Conservation (phyloP, 768 basidiomycete species). For the Trametes meyenii region DNA sequence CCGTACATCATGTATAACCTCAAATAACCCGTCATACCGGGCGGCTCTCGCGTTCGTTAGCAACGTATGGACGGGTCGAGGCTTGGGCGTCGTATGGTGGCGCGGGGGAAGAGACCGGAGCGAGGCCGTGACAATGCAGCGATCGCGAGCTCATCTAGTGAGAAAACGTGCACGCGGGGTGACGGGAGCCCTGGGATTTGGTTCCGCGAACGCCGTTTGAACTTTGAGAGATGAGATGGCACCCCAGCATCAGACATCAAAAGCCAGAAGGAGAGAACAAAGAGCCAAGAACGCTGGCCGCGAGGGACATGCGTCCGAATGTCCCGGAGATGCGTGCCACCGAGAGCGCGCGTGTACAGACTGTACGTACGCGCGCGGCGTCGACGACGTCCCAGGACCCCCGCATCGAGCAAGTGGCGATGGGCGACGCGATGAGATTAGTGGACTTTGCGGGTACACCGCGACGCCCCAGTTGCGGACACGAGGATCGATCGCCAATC, state of each 20-base stretch:
- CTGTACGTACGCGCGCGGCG: too few relatives aligned
- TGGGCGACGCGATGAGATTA: slow-evolving; percentile 1
- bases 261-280: not conserved
- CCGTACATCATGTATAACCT: too few relatives aligned
- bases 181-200: not conserved
- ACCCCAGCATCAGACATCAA: not conserved
- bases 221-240: not conserved
- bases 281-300: not conserved
- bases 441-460: slow-evolving; percentile 6
- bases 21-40: too few relatives aligned
- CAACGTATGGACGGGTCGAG: too few relatives aligned
- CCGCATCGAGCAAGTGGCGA: not conserved
- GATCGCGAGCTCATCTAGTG: too few relatives aligned
- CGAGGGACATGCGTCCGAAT: too few relatives aligned
- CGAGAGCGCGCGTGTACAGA: not conserved
- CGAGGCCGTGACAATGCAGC: too few relatives aligned
- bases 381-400: not conserved
- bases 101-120: too few relatives aligned
- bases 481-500: slow-evolving; percentile 20
- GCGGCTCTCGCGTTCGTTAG: too few relatives aligned
- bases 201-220: not conserved
- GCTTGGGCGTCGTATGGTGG: too few relatives aligned
- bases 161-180: too few relatives aligned
- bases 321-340: too few relatives aligned
- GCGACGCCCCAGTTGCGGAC: not conserved